Conservation (phyloP, 2,329 filamentous ascomycete genomes). For the Chaetomium sp. region DNA sequence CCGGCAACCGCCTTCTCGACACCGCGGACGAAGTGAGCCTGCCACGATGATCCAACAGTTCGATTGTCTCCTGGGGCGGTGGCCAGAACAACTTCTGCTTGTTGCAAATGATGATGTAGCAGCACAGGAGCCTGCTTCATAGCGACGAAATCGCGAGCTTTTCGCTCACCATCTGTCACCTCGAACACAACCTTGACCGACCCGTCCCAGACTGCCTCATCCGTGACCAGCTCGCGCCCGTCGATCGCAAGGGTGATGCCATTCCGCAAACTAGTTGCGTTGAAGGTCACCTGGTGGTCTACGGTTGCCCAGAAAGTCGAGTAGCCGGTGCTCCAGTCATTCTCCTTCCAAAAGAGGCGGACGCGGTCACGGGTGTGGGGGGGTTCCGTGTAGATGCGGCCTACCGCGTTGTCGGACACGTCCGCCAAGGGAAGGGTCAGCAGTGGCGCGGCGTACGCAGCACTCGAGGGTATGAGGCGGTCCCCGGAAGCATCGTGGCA, state of each 20-base stretch:
- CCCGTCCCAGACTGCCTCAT: constrained; percentile 38
- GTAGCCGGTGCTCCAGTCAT: constrained; percentile 33
- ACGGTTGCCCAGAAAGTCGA: constrained; percentile 27
- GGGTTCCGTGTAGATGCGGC: constrained; percentile 9
- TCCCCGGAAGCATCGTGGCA: constrained; percentile 8
- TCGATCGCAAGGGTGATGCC: constrained; percentile 45
- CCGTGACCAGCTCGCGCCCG: constrained; percentile 38
- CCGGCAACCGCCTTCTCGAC: background rate
- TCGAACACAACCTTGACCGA: constrained; percentile 37
- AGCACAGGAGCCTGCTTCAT: constrained; percentile 45
- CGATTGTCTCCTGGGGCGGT: constrained; percentile 7
- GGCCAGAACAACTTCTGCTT: constrained; percentile 25
- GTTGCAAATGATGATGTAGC: constrained; percentile 44
- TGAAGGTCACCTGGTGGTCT: constrained; percentile 38
- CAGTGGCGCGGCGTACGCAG: constrained; percentile 2
- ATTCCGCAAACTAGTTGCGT: constrained; percentile 32
- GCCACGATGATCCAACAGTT: constrained; percentile 3
- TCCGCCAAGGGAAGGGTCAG: background rate
- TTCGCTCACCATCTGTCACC: constrained; percentile 33
- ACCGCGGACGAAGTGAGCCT: constrained; percentile 8
- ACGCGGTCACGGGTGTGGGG: background rate
- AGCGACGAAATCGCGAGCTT: constrained; percentile 36
- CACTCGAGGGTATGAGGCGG: constrained; percentile 9
- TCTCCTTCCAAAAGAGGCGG: constrained; percentile 15
- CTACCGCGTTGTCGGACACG: constrained; percentile 1